Evolutionary conservation across 2,329 filamentous ascomycete species (phyloP).

Genomic region (Ascochyta viciae-villosae): DNA sequence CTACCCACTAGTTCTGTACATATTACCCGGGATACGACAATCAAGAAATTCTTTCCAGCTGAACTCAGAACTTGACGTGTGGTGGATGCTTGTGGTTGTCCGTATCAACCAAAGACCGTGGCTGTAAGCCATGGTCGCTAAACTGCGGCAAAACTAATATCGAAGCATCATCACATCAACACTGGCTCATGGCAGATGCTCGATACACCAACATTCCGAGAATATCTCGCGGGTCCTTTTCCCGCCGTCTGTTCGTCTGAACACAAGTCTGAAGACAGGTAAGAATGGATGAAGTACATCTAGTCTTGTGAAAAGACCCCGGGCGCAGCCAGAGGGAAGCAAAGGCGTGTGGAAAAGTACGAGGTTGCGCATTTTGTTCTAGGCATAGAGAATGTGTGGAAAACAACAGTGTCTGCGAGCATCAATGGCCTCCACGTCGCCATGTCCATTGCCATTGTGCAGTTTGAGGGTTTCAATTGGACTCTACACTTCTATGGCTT

Average conservation of each 20-base stretch:
- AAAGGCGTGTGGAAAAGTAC: conserved; percentile 11
- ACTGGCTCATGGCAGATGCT: not conserved
- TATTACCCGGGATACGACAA: conserved; percentile 31
- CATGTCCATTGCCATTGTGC: too few species aligned
- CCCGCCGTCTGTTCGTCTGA: too few species aligned
- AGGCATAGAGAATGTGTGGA: too few species aligned
- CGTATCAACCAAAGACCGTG: not conserved
- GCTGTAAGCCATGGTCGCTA: not conserved
- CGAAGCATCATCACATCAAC: not conserved
- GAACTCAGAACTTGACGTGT: not conserved
- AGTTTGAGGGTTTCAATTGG: too few species aligned
- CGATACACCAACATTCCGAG: not conserved
- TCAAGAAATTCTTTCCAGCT: conserved; percentile 19
- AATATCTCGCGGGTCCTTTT: too few species aligned
- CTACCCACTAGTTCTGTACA: conserved; percentile 45
- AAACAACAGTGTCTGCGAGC: too few species aligned
- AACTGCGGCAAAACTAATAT: not conserved
- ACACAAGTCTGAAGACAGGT: not conserved
- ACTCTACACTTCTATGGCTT: not conserved
- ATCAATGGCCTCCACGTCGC: too few species aligned
- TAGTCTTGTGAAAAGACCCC: not conserved
- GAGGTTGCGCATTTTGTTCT: conserved; percentile 9
- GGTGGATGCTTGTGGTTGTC: not conserved
- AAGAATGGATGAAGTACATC: not conserved
- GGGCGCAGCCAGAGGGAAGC: conserved; percentile 14